Conservation (phyloP, 2,329 filamentous ascomycete genomes). For the Apiospora rasikravindrae region DNA sequence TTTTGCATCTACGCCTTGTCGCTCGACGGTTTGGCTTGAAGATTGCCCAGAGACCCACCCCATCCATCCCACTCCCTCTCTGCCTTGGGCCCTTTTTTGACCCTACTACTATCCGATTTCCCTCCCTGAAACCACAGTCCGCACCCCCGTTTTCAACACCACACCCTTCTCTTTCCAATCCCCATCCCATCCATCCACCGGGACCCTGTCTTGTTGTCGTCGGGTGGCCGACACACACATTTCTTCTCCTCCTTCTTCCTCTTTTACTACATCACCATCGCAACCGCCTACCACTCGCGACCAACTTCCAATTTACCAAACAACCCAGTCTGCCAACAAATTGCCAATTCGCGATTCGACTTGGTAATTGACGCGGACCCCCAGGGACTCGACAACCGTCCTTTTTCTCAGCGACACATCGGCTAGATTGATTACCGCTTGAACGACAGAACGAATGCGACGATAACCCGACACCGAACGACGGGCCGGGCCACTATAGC, state of each 20-base stretch:
- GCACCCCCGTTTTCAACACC: conserved; percentile 16
- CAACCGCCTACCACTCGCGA: background rate
- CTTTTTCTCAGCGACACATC: background rate
- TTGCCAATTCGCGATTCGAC: conserved; percentile 3
- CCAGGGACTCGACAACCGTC: background rate
- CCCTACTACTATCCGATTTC: conserved; percentile 19
- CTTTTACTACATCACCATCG: conserved; percentile 4
- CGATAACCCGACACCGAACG: conserved; percentile 20
- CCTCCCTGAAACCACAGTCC: conserved; percentile 22
- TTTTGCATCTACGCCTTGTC: background rate
- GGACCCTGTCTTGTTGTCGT: conserved; percentile 5
- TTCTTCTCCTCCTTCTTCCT: conserved; percentile 13
- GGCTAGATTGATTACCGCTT: conserved; percentile 5
- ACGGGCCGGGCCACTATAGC: conserved; percentile 24
- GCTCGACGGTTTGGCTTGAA: background rate
- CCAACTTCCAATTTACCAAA: background rate
- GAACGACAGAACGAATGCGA: conserved; percentile 23
- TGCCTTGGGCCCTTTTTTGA: conserved; percentile 13
- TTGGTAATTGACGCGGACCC: background rate
- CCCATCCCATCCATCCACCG: conserved; percentile 16
- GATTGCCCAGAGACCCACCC: conserved; percentile 7
- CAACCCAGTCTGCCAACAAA: background rate
- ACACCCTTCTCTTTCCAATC: conserved; percentile 12
- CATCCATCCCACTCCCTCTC: conserved; percentile 14
- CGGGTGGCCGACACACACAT: background rate